A percentile compares a stretch with the other conserved stretches of the same genome.
Evolutionary conservation across 257 asterid species (phyloP).

Genomic region (Sherardia arvensis): DNA sequence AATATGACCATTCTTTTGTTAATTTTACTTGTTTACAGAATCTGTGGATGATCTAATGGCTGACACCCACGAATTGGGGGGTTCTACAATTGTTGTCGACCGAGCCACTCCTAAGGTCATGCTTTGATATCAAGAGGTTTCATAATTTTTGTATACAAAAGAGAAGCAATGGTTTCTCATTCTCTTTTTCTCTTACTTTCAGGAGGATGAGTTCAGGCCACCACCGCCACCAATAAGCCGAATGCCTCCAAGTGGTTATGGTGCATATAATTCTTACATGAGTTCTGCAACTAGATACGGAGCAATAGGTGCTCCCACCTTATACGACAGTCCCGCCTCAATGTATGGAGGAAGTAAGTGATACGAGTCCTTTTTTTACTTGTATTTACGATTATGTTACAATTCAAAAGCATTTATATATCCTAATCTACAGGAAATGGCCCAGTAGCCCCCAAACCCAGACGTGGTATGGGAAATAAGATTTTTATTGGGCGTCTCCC

Average conservation of each 20-base stretch:
- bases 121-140: not conserved
- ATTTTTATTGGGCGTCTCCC: constrained; percentile 98
- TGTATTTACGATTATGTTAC: not conserved
- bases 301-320: constrained; percentile 92
- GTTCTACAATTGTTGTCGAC: constrained; percentile 88
- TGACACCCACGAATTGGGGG: constrained; percentile 89
- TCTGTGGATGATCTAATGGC: constrained; percentile 95
- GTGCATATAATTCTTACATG: constrained; percentile 93
- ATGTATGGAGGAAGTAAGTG: constrained; percentile 94
- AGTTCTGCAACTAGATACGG: constrained; percentile 95
- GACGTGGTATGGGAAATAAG: constrained; percentile 92
- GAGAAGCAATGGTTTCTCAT: not conserved
- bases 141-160: not conserved
- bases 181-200: not conserved
- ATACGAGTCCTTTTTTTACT: not conserved
- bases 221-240: constrained; percentile 34
- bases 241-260: constrained; percentile 71
- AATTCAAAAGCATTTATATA: not conserved
- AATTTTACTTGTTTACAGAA: constrained; percentile 36
- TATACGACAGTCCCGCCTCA: constrained; percentile 70
- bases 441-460: constrained; percentile 30
- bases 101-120: constrained; percentile 94
- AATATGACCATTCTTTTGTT: not conserved
- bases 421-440: constrained; percentile 37
- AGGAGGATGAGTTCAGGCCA: constrained; percentile 84